These are phyloP conservation scores for Cryptosporidium viatorum DNA, from an alignment of 169 alveolate species.

Conservation along the genomic window DNA sequence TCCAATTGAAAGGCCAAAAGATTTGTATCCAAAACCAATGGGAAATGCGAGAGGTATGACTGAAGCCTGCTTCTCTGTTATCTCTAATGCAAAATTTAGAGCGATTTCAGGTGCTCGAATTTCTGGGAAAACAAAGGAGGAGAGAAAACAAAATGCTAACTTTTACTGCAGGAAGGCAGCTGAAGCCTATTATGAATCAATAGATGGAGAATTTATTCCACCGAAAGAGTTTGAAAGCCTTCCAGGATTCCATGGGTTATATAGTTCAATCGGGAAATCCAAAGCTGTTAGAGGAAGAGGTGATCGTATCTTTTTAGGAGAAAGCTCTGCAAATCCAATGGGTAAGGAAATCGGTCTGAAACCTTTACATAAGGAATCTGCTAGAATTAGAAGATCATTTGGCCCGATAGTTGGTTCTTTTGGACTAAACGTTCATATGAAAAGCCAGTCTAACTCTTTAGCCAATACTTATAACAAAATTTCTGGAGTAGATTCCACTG, in stretches of 20 bases:
- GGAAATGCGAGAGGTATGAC: constrained; percentile 56
- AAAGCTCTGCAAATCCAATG: constrained; percentile 35
- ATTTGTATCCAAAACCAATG: constrained; percentile 24
- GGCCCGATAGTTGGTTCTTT: constrained; percentile 36
- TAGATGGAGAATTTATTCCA: constrained; percentile 47
- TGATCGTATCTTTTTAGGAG: constrained; percentile 15
- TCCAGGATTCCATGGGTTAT: constrained; percentile 32
- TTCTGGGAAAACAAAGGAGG: constrained; percentile 63
- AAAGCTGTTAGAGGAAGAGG: constrained; percentile 50
- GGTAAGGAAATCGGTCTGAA: constrained; percentile 55
- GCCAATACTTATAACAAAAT: not conserved
- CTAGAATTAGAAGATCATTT: constrained; percentile 25
- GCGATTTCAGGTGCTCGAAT: constrained; percentile 48
- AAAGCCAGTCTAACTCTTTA: not conserved
- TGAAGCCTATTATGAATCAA: constrained; percentile 40
- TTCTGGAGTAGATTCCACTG: not conserved
- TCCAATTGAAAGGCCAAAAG: constrained; percentile 59
- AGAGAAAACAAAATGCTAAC: constrained; percentile 24
- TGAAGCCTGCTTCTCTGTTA: constrained; percentile 24
- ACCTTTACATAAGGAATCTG: constrained; percentile 52
- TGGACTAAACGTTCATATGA: constrained; percentile 25
- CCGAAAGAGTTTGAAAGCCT: constrained; percentile 15
- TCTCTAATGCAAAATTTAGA: constrained; percentile 51
- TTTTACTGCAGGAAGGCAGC: constrained; percentile 68
- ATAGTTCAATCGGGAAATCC: constrained; percentile 26